Percentiles rank a stretch among this genome's conserved stretches.
phyloP scores from a whole-genome alignment of 2,329 filamentous ascomycete genomes.

The Niveomyces coronatus region DNA sequence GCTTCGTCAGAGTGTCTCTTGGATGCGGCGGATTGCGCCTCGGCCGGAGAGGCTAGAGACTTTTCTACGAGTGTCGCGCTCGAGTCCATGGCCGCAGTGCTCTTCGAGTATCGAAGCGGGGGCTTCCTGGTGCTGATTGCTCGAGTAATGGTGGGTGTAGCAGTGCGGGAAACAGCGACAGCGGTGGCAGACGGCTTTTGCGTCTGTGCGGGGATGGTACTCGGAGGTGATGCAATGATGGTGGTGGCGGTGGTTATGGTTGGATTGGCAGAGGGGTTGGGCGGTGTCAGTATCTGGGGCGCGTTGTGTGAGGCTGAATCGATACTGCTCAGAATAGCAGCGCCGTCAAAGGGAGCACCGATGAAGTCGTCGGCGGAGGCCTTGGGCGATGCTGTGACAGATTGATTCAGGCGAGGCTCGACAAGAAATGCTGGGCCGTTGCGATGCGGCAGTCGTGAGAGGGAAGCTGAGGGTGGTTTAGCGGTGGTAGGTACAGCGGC shows the following conservation, averaged over 20 bases:
- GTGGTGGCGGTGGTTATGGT: slow-evolving; percentile 14
- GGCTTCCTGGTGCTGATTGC: slow-evolving; percentile 35
- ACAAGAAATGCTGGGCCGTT: slow-evolving; percentile 15
- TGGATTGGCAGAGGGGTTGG: slow-evolving; percentile 18
- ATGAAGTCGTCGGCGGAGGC: slow-evolving; percentile 46
- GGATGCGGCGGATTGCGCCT: slow-evolving; percentile 27
- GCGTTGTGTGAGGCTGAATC: slow-evolving; percentile 35
- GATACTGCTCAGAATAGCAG: slow-evolving; percentile 49
- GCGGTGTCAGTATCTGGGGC: slow-evolving; percentile 7
- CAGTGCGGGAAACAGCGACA: slow-evolving; percentile 25
- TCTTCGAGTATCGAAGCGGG: slow-evolving; percentile 53
- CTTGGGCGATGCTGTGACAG: slow-evolving; percentile 17
- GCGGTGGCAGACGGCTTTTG: slow-evolving; percentile 22
- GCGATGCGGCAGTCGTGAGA: slow-evolving; percentile 4
- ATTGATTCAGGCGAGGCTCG: slow-evolving; percentile 18
- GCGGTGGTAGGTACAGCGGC: slow-evolving; percentile 10
- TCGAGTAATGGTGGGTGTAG: slow-evolving; percentile 43
- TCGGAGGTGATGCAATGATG: slow-evolving; percentile 14
- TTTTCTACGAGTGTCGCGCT: slow-evolving; percentile 19
- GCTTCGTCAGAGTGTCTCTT: slow-evolving; percentile 75
- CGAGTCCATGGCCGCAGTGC: slow-evolving; percentile 30
- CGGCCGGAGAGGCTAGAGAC: slow-evolving; percentile 24
- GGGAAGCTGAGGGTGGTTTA: slow-evolving; percentile 2
- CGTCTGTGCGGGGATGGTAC: slow-evolving; percentile 18
- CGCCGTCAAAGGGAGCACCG: slow-evolving; percentile 56